Base-by-base conservation (phyloP, 345 rosid species). In the Kandelia obovata region DNA sequence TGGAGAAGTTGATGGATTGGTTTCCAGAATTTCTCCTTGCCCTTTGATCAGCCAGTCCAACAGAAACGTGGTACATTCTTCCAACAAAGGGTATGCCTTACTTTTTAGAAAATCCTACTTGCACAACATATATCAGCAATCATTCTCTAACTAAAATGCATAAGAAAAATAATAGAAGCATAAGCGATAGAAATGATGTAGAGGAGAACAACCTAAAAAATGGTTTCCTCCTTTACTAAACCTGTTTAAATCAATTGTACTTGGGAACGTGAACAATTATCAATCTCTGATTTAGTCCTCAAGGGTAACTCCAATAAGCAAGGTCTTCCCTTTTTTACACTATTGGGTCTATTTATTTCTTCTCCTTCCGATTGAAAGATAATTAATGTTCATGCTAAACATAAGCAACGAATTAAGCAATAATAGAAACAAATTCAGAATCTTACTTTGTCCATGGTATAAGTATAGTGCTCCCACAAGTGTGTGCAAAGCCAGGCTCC, bases 401-500 rank as follows among this genome's bases (percentile, higher is more conserved):
- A 25, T 2, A 25, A 6, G 4, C 15, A 55, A 55, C 30, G 5
- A 23, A 56, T 23, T 56, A 2, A 58, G 49, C 19, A 27, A 10
- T 10, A 53, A 31, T 17, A 43, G 49, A 15, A 11, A 26, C 16
- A 64, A 67, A 74, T 35, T 34, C 15, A 62, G 74, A 67, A 68
- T 47, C 87, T 70, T 75, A 95, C 99, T 77, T 82, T 83, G 83
- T 95, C 96, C 87, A 83, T 56, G 6, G 96, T 87, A 78, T 86
- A 95, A 28, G 76, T 67, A 72, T 90, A 95, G 72, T 95, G 96
- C 81, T 92, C 99, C 99, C 99, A 92, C 23, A 88, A 82, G 81
- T 90, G 99, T 27, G 93, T 88, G 71, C 94, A 92, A 64, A 95
- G 95, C 98, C 99, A 95, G 30, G 98, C 89, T 65, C 99, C 99